These are phyloP conservation scores for Debaryomycetaceae sp. DNA, from an alignment of 1,139 yeast genomes.

Conservation along the genomic window DNA sequence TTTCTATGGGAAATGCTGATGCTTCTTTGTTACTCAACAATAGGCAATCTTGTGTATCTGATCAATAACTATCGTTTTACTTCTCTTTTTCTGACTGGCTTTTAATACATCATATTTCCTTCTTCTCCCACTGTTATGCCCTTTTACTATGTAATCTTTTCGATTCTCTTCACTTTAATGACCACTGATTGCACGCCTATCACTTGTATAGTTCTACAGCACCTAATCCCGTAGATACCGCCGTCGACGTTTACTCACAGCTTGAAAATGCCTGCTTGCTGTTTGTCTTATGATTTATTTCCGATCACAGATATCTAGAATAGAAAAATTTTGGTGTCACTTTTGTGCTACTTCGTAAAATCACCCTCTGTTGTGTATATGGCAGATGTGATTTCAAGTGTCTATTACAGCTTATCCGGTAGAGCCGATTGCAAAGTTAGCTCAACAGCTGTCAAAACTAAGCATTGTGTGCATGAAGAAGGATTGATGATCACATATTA, in stretches of 20 bases:
- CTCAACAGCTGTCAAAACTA: not conserved
- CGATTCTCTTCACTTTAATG: not conserved
- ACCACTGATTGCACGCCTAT: not conserved
- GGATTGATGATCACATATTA: too few species aligned
- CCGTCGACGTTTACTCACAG: not conserved
- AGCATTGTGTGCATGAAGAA: not conserved
- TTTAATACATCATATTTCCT: not conserved
- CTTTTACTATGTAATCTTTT: not conserved
- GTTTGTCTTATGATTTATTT: not conserved
- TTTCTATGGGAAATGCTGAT: not conserved
- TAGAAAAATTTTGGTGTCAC: not conserved
- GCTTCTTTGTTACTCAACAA: not conserved
- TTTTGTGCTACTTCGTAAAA: not conserved
- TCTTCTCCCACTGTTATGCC: not conserved
- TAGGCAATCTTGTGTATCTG: not conserved
- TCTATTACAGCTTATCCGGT: not conserved
- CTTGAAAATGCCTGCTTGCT: not conserved
- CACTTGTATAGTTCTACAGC: not conserved
- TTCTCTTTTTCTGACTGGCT: not conserved
- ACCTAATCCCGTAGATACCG: not conserved
- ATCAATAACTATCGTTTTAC: not conserved
- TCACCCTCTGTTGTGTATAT: not conserved
- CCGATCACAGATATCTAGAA: not conserved
- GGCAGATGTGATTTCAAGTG: not conserved
- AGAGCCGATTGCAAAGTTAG: not conserved